Evolutionary conservation across 2,329 filamentous ascomycete species (phyloP).

Genomic region (Colletotrichum destructivum): DNA sequence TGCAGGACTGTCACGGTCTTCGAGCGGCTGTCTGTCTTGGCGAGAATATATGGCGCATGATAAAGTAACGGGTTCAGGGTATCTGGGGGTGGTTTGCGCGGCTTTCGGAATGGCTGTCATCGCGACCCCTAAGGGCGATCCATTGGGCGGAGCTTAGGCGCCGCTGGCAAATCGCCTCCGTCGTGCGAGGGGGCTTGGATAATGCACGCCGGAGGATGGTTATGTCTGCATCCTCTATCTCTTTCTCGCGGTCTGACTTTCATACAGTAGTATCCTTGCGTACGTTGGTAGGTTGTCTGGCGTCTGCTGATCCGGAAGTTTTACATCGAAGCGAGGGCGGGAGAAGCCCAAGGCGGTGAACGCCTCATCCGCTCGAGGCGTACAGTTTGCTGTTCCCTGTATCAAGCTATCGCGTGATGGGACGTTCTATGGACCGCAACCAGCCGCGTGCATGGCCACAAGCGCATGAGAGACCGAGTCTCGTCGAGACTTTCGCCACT

Average conservation of each 20-base stretch:
- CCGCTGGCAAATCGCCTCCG: not conserved
- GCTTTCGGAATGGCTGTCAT: slow-evolving; percentile 9
- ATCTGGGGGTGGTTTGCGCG: not conserved
- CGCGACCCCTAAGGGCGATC: not conserved
- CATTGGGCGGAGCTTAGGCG: slow-evolving; percentile 1
- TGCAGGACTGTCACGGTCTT: slow-evolving; percentile 3
- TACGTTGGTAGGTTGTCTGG: not conserved
- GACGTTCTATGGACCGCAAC: not conserved
- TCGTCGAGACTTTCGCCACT: not conserved
- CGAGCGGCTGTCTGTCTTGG: slow-evolving; percentile 1
- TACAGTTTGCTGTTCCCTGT: slow-evolving; percentile 10
- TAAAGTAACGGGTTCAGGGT: slow-evolving; percentile 6
- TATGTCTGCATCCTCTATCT: not conserved
- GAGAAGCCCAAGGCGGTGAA: not conserved
- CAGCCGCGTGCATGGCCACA: slow-evolving; percentile 4
- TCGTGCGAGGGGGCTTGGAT: not conserved
- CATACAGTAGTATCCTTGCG: not conserved
- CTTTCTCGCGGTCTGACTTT: not conserved
- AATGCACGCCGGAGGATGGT: not conserved
- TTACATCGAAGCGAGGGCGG: not conserved
- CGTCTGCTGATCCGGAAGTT: not conserved
- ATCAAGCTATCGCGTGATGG: not conserved
- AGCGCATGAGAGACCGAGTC: not conserved
- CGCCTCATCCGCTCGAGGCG: not conserved
- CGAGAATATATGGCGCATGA: not conserved